Base-by-base conservation (phyloP, 1,284 basidiomycete species). In the Fomitopsis betulina region DNA sequence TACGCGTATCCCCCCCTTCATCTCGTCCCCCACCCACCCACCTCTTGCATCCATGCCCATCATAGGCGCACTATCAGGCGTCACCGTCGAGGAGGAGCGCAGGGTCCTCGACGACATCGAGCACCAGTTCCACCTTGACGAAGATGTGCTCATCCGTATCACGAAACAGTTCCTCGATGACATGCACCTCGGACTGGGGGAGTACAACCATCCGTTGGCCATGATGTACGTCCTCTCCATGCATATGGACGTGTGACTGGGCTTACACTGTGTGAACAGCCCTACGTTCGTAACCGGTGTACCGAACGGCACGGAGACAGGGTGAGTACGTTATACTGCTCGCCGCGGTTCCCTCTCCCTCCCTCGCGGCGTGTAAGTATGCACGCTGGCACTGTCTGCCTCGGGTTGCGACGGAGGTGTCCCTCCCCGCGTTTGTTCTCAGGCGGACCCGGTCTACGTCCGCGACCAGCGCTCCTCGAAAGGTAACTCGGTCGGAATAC, bases 251-350 rank as follows among this genome's bases (percentile, higher is more conserved):
- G 27, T 32, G 30, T 51, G 52, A 55, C 66, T 69, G 54, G 56
- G 38, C 13, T 54, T n/a, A 62, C 57, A 63, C 59, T 55, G 12
- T 62, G 57, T 60, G 5, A 65, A 8, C 13, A 91, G 89, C 67
- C 94, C 94, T 12, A 90, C 91, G 15, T 98, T 93, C 73, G 92
- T 97, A 37, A 93, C 90, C 25, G 87, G 87, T 58, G 92, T 96
- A 25, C 96, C 96, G 50, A 82, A 95, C 72, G 96, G 95, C 43
- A 84, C 86, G 54, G 95, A 98, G 75, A 89, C 85, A 62, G 96
- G 94, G 93, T 94, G 74, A 73, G 88, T 78, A 19, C 32, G 12
- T 32, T 35, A 9, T 51, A 13, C 49, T n/a, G 13, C 9, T 19
- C 21, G 32, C 32, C 12, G n/a, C 8, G 17, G 17, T 3, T 12